phyloP scores from a whole-genome alignment of 768 basidiomycete species.

The Lactifluus subvellereus region DNA sequence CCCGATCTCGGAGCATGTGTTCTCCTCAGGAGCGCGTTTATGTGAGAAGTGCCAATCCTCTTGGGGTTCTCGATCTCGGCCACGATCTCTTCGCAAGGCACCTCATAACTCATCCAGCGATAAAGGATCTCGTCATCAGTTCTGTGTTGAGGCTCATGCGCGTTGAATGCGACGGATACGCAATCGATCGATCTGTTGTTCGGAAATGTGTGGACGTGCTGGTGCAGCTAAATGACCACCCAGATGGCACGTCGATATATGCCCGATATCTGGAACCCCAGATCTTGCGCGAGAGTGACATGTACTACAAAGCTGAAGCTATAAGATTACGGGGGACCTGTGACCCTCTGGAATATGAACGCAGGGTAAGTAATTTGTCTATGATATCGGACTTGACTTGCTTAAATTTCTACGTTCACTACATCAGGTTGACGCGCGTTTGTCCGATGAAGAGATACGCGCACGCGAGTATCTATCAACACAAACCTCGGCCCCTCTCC shows the following conservation, averaged over 20 bases:
- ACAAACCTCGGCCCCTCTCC: constrained; percentile 61
- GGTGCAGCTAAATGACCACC: constrained; percentile 52
- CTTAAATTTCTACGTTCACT: constrained; percentile 19
- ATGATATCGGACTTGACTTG: not conserved
- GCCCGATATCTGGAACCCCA: constrained; percentile 72
- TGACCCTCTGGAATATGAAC: constrained; percentile 78
- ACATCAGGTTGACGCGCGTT: constrained; percentile 67
- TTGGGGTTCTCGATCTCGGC: constrained; percentile 76
- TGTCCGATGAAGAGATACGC: constrained; percentile 80
- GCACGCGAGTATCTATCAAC: constrained; percentile 81
- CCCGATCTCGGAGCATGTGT: constrained; percentile 19
- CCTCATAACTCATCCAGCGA: constrained; percentile 65
- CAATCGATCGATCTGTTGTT: constrained; percentile 85
- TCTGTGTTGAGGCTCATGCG: constrained; percentile 85
- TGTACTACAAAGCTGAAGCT: constrained; percentile 53
- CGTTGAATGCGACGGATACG: constrained; percentile 86
- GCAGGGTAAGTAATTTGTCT: constrained; percentile 47
- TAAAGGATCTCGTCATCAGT: constrained; percentile 72
- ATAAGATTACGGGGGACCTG: constrained; percentile 53
- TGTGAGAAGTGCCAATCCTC: constrained; percentile 63
- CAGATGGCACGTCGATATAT: constrained; percentile 27
- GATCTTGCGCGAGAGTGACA: constrained; percentile 68
- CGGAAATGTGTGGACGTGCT: constrained; percentile 86
- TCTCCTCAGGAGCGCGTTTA: constrained; percentile 80
- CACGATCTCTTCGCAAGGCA: constrained; percentile 74